Base-by-base conservation (phyloP, 805 yeast genomes). In the Candida nitratophila region DNA sequence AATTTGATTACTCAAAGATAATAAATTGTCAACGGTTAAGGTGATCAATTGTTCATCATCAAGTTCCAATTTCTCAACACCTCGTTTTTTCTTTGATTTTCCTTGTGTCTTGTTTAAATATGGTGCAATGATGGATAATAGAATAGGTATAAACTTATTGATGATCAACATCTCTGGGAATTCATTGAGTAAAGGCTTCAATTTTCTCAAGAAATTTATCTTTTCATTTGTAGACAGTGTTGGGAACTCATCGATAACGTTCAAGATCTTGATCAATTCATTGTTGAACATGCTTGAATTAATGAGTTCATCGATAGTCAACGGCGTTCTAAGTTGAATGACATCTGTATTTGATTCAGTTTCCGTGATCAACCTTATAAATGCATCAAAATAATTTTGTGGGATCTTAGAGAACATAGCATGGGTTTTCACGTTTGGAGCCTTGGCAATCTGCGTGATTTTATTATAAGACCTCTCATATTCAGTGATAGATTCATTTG, bases 191-290 rank as follows among this genome's bases (percentile, higher is more conserved):
- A 79, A 64, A 4, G 65, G 64, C 20, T 76, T 61, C 43, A 91
- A 68, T 1, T 88, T 88, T 43, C 74, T 74, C 50, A 90, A 69
- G 56, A 88, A 88, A 1, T 78, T 68, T 21, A 76, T 60, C 53
- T 83, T 83, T 46, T 91, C 97, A 16, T 72, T 73, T 7, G 70
- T 66, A 2, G 81, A 66, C 52, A 85, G 83, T 0, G 96, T 85
- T 10, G 89, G 78, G 48, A 86, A 81, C 45, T 86, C 93, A 56
- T 91, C 97, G 38, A 91, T 62, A 52, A 84, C 82, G 60, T 83
- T 79, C 68, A 91, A 72, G 3, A 95, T 82, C 55, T 84, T 83
- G 42, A 91, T 79, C 41, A 89, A 66, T 42, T 91, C 86, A 50
- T 88, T 90, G 63, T 87, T 85, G 63, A 90, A 91, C 52, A 78